These are phyloP conservation scores for Solanum sitiens DNA, from an alignment of 257 asterid species.

Conservation along the genomic window DNA sequence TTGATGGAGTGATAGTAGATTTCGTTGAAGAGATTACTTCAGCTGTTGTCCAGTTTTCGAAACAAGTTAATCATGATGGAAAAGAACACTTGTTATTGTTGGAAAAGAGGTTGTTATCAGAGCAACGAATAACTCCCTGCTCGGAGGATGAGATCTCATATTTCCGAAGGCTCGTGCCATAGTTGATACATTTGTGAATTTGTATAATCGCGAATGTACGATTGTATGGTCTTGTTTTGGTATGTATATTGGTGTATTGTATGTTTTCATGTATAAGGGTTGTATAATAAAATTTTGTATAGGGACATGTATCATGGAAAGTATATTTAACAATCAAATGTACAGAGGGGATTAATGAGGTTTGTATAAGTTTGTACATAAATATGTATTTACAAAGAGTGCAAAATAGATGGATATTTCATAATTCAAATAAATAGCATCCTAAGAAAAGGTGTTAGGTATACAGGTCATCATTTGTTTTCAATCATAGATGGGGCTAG, in stretches of 20 bases:
- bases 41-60: background rate
- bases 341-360: background rate
- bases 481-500: too few relatives aligned
- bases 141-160: conserved; percentile 5
- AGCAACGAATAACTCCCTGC: background rate
- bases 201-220: background rate
- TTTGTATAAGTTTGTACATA: background rate
- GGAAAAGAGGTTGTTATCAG: background rate
- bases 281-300: background rate
- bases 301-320: background rate
- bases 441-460: too few relatives aligned
- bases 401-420: too few relatives aligned
- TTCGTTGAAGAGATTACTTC: conserved; percentile 9
- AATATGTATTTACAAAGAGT: too few relatives aligned
- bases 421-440: too few relatives aligned
- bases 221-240: background rate
- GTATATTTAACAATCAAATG: background rate
- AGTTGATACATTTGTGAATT: conserved; percentile 1
- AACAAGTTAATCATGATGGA: background rate
- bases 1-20: conserved; percentile 23
- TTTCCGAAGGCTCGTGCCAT: background rate
- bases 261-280: background rate
- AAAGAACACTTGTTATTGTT: background rate
- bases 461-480: too few relatives aligned
- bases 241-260: background rate